Base-by-base conservation (phyloP, 257 asterid genomes). In the Eucommia ulmoides region DNA sequence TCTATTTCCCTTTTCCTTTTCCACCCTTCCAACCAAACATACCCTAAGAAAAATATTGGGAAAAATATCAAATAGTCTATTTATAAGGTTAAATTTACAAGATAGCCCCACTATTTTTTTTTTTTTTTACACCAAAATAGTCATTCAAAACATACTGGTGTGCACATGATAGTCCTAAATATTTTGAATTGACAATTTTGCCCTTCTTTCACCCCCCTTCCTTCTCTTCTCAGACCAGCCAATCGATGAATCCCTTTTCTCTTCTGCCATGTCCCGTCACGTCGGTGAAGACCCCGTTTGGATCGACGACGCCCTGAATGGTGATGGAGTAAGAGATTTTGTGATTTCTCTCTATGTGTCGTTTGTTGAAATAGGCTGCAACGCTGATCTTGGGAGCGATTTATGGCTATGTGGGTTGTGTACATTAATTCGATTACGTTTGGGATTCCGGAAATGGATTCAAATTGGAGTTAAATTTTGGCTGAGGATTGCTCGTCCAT, bases 171-270 rank as follows among this genome's bases (percentile, higher is more conserved):
- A n/a, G n/a, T n/a, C n/a, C n/a, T n/a, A n/a, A n/a, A n/a, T n/a
- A n/a, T n/a, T n/a, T n/a, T n/a, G n/a, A n/a, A n/a, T n/a, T n/a
- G n/a, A n/a, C n/a, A n/a, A n/a, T n/a, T n/a, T n/a, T n/a, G n/a
- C n/a, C n/a, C n/a, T n/a, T n/a, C n/a, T n/a, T n/a, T n/a, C n/a
- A n/a, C n/a, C n/a, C n/a, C n/a, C n/a, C n/a, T n/a, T n/a, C n/a
- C n/a, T n/a, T n/a, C n/a, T n/a, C n/a, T n/a, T n/a, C n/a, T n/a
- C 97, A 19, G 97, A 95, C 87, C 89, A 84, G 0, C 97, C 97
- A 1, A 88, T 74, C 33, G 83, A 84, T 7, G n/a, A n/a, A n/a
- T n/a, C n/a, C n/a, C n/a, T n/a, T n/a, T n/a, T n/a, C n/a, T n/a
- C n/a, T n/a, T n/a, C 97, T 17, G 97, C 95, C 87, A 86, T 81